Percentiles rank a stretch among this genome's conserved stretches.
phyloP scores from a whole-genome alignment of 306 rosid genomes.

The Cucumis melo region DNA sequence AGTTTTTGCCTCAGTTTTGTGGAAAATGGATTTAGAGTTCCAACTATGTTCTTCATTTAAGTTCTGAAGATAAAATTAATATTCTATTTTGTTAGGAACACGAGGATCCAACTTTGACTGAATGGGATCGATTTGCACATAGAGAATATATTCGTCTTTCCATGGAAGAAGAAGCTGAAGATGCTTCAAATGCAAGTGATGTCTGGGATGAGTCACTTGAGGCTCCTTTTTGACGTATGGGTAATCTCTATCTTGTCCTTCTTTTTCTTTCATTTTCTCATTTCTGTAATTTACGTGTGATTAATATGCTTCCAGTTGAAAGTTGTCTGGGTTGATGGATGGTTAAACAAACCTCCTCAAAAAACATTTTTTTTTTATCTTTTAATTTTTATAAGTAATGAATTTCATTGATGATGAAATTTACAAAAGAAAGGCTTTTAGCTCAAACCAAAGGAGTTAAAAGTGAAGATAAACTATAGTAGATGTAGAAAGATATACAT shows the following conservation, averaged over 20 bases:
- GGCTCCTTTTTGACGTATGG: constrained; percentile 59
- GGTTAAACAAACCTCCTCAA: not conserved
- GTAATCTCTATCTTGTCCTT: not conserved
- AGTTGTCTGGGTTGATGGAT: not conserved
- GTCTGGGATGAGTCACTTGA: constrained; percentile 97
- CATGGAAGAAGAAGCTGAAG: constrained; percentile 99
- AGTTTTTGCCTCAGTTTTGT: not conserved
- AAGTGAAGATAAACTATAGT: no score
- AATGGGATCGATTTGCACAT: constrained; percentile 99
- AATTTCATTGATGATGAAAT: no score
- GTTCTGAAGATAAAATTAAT: constrained; percentile 12
- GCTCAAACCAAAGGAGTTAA: no score
- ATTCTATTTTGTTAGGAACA: constrained; percentile 57
- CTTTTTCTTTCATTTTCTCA: not conserved
- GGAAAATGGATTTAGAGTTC: not conserved
- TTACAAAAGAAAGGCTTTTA: no score
- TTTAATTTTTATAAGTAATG: no score
- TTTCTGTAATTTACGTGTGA: not conserved
- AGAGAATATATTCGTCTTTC: constrained; percentile 95
- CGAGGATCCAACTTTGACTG: constrained; percentile 94
- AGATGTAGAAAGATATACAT: no score
- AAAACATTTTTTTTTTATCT: not conserved
- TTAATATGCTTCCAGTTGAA: not conserved
- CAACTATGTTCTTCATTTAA: not conserved
- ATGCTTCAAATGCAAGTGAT: constrained; percentile 92